Base-by-base conservation (phyloP, 495 filamentous ascomycete species). In the Clohesyomyces aquaticus region DNA sequence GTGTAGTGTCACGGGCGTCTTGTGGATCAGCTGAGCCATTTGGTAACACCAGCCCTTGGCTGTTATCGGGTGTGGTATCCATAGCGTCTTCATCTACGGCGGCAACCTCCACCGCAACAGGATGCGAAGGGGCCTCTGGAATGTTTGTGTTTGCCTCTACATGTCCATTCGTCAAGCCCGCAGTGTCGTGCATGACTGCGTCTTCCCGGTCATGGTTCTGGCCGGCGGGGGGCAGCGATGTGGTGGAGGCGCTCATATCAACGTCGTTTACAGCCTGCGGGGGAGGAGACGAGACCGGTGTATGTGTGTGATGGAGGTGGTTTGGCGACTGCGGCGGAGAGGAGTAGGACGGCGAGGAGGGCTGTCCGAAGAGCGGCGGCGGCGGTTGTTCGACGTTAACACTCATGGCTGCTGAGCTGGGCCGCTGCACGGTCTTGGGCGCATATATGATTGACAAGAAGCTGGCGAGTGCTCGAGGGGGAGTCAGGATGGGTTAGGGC, bases 201-300 rank as follows among this genome's bases (percentile, higher is more conserved):
- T 58, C 65, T 55, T 70, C 69, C 53, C 70, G 62, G 52, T 74
- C 71, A 51, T 73, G 71, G 45, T 71, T 69, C 53, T 74, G 72
- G 49, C 71, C 69, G 21, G 68, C 47, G 3, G 64, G 59, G 2
- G 61, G 69, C 21, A 63, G 32, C 21, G 29, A 52, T 29, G 72
- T 68, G 47, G 63, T 67, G n/a, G 72, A 71, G 28, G 59, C 56
- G 55, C 51, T 70, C 68, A 71, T 72, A 53, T 70, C 70, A 21
- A 68, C 49, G 54, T 73, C 67, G 21, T 67, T 58, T 54, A 55
- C 27, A n/a, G 59, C 41, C 27, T 48, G 55, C n/a, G 68, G 68
- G 4, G 60, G 69, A 3, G 69, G 69, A 32, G 63, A 61, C 1
- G 65, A 47, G 4, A 61, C 23, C 6, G 66, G 66, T 0, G 46